phyloP scores from a whole-genome alignment of 192 early-diverging fungal species.

The Nowakowskiella sp. region DNA sequence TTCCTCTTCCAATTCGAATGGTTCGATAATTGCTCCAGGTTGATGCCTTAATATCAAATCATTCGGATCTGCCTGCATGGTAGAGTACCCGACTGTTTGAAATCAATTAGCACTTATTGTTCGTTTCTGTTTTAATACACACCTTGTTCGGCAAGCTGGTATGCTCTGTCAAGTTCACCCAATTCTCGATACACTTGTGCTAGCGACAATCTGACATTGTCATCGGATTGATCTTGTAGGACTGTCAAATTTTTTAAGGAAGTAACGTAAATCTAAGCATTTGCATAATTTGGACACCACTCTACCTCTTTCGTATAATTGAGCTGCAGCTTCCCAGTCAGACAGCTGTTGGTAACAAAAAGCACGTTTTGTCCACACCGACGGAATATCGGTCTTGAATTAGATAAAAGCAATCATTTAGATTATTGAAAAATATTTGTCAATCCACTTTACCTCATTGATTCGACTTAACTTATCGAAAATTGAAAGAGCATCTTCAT shows the following conservation, averaged over 20 bases:
- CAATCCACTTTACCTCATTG: conserved; percentile 16
- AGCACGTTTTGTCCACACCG: conserved; percentile 51
- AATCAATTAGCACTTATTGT: not conserved
- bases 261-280: conserved; percentile 4
- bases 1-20: too few species aligned
- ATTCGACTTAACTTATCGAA: conserved; percentile 30
- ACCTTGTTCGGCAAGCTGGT: conserved; percentile 17
- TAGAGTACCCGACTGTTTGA: too few species aligned
- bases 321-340: conserved; percentile 41
- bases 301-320: conserved; percentile 35
- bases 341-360: conserved; percentile 51
- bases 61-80: too few species aligned
- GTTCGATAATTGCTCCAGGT: too few species aligned
- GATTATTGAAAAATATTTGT: not conserved
- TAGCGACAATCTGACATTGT: conserved; percentile 60
- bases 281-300: conserved; percentile 1
- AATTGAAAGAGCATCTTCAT: conserved; percentile 53
- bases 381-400: conserved; percentile 22
- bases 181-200: conserved; percentile 67
- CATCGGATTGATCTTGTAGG: conserved; percentile 50
- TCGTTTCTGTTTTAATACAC: not conserved
- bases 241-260: conserved; percentile 21
- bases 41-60: too few species aligned
- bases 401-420: not conserved
- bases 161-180: conserved; percentile 40